phyloP scores from a whole-genome alignment of 192 early-diverging fungal genomes.

The Backusella circina region DNA sequence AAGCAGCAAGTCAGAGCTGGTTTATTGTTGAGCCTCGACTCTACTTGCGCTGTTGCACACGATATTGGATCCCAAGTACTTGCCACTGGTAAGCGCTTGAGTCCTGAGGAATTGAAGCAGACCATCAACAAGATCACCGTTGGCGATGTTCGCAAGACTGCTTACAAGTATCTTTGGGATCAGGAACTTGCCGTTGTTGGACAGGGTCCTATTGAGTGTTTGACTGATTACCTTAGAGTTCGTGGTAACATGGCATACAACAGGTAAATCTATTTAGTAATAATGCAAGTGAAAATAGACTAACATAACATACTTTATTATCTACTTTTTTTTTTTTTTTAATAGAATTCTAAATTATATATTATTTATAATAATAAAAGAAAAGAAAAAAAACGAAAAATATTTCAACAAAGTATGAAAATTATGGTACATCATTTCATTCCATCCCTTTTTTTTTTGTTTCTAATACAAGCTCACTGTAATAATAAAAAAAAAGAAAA shows the following conservation, averaged over 20 bases:
- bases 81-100: slow-evolving; percentile 85
- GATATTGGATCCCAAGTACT: slow-evolving; percentile 97
- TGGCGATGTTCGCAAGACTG: slow-evolving; percentile 80
- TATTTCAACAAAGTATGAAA: neutral
- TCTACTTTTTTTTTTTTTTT: neutral
- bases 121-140: slow-evolving; percentile 83
- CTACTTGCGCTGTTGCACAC: slow-evolving; percentile 91
- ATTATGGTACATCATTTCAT: no score
- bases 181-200: slow-evolving; percentile 76
- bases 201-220: slow-evolving; percentile 84
- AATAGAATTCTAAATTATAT: slow-evolving; percentile 12
- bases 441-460: slow-evolving; percentile 1
- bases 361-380: slow-evolving; percentile 2
- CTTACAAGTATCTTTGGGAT: slow-evolving; percentile 91
- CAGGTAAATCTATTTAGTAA: slow-evolving; percentile 37
- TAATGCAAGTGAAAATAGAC: neutral
- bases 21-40: slow-evolving; percentile 85
- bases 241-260: slow-evolving; percentile 84
- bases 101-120: slow-evolving; percentile 84
- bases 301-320: no score
- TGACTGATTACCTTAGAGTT: slow-evolving; percentile 92
- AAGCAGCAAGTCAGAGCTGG: slow-evolving; percentile 98
- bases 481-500: no score
- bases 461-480: neutral
- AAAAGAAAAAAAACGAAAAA: neutral